Percentiles rank a stretch among this genome's conserved stretches.
Conservation (phyloP, 805 yeast genomes). For the Hemisphaericaspora nanyangensis region DNA sequence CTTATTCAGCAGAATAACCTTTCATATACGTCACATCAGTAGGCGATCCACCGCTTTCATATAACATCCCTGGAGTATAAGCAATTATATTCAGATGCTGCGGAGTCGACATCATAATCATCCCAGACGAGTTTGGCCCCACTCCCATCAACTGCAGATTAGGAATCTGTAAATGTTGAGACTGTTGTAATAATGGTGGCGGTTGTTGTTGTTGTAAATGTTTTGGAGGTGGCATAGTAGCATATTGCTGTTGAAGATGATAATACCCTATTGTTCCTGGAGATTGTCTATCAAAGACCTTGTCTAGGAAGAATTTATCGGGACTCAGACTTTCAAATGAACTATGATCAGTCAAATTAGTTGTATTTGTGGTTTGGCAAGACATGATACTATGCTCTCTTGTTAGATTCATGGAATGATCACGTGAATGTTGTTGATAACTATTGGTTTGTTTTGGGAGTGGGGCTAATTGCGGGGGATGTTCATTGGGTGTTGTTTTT, state of each 20-base stretch:
- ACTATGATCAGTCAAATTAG: conserved; percentile 37
- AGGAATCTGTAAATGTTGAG: conserved; percentile 9
- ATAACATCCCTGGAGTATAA: background rate
- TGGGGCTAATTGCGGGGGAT: background rate
- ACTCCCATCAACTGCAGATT: conserved; percentile 7
- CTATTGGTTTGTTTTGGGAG: background rate
- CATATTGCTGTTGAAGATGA: conserved; percentile 9
- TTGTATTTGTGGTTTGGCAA: conserved; percentile 24
- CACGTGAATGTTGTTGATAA: conserved; percentile 11
- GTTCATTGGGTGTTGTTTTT: background rate
- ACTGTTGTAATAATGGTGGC: conserved; percentile 12
- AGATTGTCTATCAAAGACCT: conserved; percentile 37
- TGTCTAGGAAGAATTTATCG: conserved; percentile 35
- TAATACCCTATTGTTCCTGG: conserved; percentile 20
- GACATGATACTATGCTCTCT: conserved; percentile 29
- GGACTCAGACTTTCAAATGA: conserved; percentile 42
- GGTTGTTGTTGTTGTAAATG: conserved; percentile 7
- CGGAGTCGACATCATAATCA: conserved; percentile 44
- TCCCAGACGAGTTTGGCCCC: background rate
- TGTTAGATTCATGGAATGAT: conserved; percentile 10
- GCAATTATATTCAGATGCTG: conserved; percentile 25
- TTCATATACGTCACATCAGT: background rate
- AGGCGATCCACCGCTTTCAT: background rate
- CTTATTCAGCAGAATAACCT: too few species aligned
- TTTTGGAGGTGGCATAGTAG: conserved; percentile 31